Evolutionary conservation across 345 rosid genomes (phyloP).

Genomic region (Turritis glabra): DNA sequence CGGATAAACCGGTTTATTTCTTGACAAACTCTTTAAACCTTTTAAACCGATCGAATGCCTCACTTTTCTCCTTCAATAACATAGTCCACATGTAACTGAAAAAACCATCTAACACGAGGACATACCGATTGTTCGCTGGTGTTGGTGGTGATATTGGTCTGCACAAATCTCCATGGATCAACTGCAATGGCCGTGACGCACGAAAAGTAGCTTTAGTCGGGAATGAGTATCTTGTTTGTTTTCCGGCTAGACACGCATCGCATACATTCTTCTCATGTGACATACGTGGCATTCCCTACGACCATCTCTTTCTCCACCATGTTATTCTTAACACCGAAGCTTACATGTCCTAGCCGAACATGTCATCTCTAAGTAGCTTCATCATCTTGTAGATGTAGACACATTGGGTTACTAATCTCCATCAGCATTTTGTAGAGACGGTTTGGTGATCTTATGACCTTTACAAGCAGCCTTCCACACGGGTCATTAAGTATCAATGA

Average conservation of each 20-base stretch:
- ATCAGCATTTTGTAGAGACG: too few relatives aligned
- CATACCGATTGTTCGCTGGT: not conserved
- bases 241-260: not conserved
- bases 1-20: rapidly evolving
- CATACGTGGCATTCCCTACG: not conserved
- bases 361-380: too few relatives aligned
- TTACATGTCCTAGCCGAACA: too few relatives aligned
- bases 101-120: not conserved
- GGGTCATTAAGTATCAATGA: too few relatives aligned
- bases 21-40: not conserved
- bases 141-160: not conserved
- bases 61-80: not conserved
- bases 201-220: not conserved
- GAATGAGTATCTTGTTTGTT: not conserved
- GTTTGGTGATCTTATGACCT: too few relatives aligned
- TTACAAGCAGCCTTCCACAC: too few relatives aligned
- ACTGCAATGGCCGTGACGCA: not conserved
- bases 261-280: not conserved
- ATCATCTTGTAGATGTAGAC: too few relatives aligned
- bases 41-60: not conserved
- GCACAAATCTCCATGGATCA: not conserved
- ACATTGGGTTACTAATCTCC: too few relatives aligned
- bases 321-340: too few relatives aligned
- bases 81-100: not conserved
- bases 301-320: not conserved